Percentiles rank a stretch among this genome's conserved stretches.
Conservation (phyloP, 2,329 filamentous ascomycete genomes). For the Coniochaeta ligniaria region DNA sequence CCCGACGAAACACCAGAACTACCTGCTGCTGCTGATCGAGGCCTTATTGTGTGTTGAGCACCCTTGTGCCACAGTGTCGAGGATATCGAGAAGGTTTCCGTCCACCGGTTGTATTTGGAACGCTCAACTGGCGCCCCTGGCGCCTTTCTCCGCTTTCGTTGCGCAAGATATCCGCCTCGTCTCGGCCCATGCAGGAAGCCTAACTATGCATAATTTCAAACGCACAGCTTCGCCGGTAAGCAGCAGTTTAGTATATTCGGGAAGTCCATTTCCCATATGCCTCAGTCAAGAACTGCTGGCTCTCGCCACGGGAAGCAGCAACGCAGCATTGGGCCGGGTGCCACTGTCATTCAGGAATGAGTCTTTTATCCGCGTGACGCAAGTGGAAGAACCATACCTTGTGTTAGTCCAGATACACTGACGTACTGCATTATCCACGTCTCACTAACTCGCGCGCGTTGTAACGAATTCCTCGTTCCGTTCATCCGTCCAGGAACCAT, state of each 20-base stretch:
- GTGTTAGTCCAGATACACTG: background rate
- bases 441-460: background rate
- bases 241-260: background rate
- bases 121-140: background rate
- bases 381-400: background rate
- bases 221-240: background rate
- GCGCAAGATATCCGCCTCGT: background rate
- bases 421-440: background rate
- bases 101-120: background rate
- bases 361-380: background rate
- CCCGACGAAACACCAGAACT: background rate
- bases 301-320: background rate
- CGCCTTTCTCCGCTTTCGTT: background rate
- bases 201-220: background rate
- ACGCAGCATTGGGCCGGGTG: background rate
- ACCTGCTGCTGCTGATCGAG: background rate
- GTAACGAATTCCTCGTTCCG: background rate
- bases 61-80: background rate
- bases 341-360: background rate
- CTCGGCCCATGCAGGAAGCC: background rate
- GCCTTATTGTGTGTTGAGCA: background rate
- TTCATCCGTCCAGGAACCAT: background rate
- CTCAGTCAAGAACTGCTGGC: background rate
- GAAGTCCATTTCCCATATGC: background rate
- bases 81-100: background rate